Base-by-base conservation (phyloP, 1,139 yeast species). In the Magnusiomyces starmeri region DNA sequence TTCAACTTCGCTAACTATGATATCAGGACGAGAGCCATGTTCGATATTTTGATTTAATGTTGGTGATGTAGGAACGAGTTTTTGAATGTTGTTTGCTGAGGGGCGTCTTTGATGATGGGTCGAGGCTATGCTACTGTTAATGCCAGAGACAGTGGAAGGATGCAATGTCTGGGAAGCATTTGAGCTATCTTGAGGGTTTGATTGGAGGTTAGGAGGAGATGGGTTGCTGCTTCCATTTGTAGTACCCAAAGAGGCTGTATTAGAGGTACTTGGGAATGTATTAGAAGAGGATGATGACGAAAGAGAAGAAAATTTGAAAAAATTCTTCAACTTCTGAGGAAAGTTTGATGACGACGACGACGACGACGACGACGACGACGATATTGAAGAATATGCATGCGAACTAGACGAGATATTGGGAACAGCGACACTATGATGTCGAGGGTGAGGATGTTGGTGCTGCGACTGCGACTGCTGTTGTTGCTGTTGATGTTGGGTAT, bases 311-410 rank as follows among this genome's bases (percentile, higher is more conserved):
- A 66, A 63, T 50, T 60, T 59, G 54, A 66, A 65, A 51, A 66
- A 55, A 51, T 58, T 64, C 50, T 63, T 62, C 46, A 66, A 57
- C 50, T 63, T 60, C 51, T 60, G 66, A 32, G 62, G 65, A 50
- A 64, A 61, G 48, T 59, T 58, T 24, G 60, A 52, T 26, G 51
- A 20, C 7, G 32, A 27, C 12, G 37, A 32, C 37, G 37, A 32
- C 4, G 37, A 32, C 6, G 37, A 61, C 43, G 6, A 52, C 48
- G 41, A 61, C 42, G 9, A 61, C 40, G 22, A 58, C 37, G 4
- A 52, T 25, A 40, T 54, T 51, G 18, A 53, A 37, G 2, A 51
- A 52, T 51, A 24, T 22, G n/a, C 16, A 42, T 32, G n/a, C 16
- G 10, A 8, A 9, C 8, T 12, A 41, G 12, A 12, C 18, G 16